These are phyloP conservation scores for Ceratobasidium sp. DNA, from an alignment of 1,284 basidiomycete species.

Conservation along the genomic window DNA sequence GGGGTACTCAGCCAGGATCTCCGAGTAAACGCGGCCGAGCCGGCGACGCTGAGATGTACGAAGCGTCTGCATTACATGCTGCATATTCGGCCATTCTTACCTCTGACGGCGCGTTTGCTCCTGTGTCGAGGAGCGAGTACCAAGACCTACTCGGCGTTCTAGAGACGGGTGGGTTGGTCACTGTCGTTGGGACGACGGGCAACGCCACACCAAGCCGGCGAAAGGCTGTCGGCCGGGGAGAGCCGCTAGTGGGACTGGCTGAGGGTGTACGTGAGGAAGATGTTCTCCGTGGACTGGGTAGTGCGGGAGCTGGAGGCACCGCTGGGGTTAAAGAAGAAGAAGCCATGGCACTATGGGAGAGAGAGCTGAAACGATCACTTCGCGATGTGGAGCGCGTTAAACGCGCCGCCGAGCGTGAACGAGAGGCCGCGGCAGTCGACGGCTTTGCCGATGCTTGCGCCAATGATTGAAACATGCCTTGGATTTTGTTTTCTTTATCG, in stretches of 20 bases:
- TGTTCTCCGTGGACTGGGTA: constrained; percentile 55
- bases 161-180: constrained; percentile 77
- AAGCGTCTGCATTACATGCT: constrained; percentile 65
- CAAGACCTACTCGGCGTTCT: constrained; percentile 76
- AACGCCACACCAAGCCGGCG: constrained; percentile 40
- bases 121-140: constrained; percentile 81
- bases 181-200: constrained; percentile 55
- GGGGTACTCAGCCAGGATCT: constrained; percentile 49
- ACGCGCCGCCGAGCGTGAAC: constrained; percentile 35
- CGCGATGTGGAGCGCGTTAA: constrained; percentile 61
- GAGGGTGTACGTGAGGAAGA: constrained; percentile 51
- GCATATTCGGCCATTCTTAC: constrained; percentile 73
- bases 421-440: constrained; percentile 25
- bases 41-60: constrained; percentile 56
- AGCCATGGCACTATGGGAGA: constrained; percentile 74
- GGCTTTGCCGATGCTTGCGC: constrained; percentile 43
- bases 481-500: constrained; percentile 7
- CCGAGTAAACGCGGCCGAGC: constrained; percentile 37
- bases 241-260: constrained; percentile 47
- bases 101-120: constrained; percentile 63
- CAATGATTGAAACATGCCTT: constrained; percentile 39
- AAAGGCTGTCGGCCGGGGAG: constrained; percentile 22
- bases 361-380: constrained; percentile 68
- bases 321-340: constrained; percentile 74
- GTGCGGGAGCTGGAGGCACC: constrained; percentile 52